Evolutionary conservation across 306 rosid genomes (phyloP).

Genomic region (Parietaria judaica): DNA sequence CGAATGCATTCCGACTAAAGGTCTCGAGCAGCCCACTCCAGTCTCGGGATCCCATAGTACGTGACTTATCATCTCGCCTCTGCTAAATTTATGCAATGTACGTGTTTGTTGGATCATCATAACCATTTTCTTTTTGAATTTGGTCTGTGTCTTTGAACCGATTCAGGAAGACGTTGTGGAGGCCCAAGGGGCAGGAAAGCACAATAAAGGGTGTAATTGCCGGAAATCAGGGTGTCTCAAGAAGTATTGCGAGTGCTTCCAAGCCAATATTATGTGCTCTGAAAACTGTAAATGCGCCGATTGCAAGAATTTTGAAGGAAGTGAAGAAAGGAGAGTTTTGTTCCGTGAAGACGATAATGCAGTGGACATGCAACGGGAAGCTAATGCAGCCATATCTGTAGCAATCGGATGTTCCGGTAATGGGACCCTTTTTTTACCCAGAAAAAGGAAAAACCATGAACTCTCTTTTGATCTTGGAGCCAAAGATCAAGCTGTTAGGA

Average conservation of each 20-base stretch:
- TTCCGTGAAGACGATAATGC: conserved; percentile 33
- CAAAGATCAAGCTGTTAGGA: conserved; percentile 31
- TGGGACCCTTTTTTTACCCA: conserved; percentile 36
- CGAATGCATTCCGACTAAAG: conserved; percentile 79
- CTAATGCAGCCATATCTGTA: conserved; percentile 54
- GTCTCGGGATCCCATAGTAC: conserved; percentile 41
- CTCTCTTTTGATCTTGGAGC: conserved; percentile 25
- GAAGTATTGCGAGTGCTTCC: conserved; percentile 86
- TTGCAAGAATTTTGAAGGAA: conserved; percentile 79
- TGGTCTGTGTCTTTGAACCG: conserved; percentile 18
- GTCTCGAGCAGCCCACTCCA: conserved; percentile 59
- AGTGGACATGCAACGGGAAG: conserved; percentile 40
- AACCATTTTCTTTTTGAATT: conserved; percentile 18
- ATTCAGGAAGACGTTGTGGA: conserved; percentile 50
- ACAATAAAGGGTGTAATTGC: conserved; percentile 85
- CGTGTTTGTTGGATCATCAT: conserved; percentile 4
- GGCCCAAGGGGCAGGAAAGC: conserved; percentile 58
- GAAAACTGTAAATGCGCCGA: conserved; percentile 70
- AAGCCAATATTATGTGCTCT: conserved; percentile 66
- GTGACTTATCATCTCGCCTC: conserved; percentile 15
- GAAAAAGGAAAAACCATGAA: conserved; percentile 41
- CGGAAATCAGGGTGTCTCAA: conserved; percentile 84
- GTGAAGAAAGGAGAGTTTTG: conserved; percentile 42
- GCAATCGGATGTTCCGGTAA: conserved; percentile 47
- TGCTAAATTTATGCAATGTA: background rate